A percentile compares a stretch with the other conserved stretches of the same genome.
Conservation (phyloP, 345 rosid genomes). For the Sisymbrium irio region DNA sequence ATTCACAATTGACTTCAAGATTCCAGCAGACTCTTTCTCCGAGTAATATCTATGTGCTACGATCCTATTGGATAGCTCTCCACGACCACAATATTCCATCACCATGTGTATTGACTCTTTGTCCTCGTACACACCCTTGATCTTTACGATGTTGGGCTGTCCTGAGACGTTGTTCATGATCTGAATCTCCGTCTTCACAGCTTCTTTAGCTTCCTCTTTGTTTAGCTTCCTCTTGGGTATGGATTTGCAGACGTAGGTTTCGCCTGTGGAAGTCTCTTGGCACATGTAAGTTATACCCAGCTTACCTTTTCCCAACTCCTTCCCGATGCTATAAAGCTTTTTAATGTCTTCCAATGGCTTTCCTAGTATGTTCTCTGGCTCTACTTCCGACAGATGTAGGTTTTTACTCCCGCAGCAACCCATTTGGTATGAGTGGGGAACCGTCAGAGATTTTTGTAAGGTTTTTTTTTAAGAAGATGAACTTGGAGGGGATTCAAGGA, state of each 20-base stretch:
- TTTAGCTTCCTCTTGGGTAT: background rate
- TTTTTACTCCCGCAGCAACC: background rate
- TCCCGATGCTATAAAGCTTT: constrained; percentile 43
- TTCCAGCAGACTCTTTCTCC: constrained; percentile 16
- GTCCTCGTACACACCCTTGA: background rate
- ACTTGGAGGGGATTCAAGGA: background rate
- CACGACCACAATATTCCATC: background rate
- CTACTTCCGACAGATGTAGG: background rate
- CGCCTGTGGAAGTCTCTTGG: background rate
- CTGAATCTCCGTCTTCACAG: background rate
- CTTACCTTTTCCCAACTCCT: constrained; percentile 61
- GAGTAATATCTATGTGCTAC: background rate
- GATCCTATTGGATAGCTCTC: background rate
- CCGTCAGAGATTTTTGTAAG: background rate
- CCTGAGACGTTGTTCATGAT: background rate
- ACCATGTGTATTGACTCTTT: background rate
- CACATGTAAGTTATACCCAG: background rate
- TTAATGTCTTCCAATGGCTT: constrained; percentile 60
- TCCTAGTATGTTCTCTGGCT: constrained; percentile 44
- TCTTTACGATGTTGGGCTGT: background rate
- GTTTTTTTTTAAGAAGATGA: background rate
- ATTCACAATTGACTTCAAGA: constrained; percentile 49
- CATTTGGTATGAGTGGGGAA: background rate
- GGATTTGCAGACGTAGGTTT: background rate
- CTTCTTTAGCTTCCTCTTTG: background rate